These are phyloP conservation scores for Rhytidiadelphus loreus DNA, from an alignment of 225 moss, liverwort and hornwort genomes.

Conservation along the genomic window DNA sequence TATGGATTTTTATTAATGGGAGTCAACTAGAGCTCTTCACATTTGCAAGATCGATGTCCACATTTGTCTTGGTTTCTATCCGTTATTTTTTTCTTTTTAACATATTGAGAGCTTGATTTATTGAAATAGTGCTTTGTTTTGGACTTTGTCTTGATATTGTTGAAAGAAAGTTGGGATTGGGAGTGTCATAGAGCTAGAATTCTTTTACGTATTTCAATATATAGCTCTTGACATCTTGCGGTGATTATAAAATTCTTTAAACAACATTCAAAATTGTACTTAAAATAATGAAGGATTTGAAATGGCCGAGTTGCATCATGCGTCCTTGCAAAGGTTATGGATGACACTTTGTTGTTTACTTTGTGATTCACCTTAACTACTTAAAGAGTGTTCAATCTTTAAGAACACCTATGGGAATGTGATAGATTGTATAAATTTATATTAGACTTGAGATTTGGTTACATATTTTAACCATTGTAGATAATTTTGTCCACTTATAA, in stretches of 20 bases:
- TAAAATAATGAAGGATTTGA: background rate
- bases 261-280: background rate
- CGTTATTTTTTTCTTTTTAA: background rate
- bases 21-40: background rate
- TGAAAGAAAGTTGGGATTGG: background rate
- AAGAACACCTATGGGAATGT: accelerated
- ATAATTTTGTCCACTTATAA: background rate
- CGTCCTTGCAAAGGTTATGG: background rate
- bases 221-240: background rate
- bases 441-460: background rate
- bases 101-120: background rate
- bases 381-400: background rate
- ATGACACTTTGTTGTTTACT: background rate
- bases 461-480: background rate
- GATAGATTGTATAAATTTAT: background rate
- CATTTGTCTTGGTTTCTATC: background rate
- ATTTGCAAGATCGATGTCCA: background rate
- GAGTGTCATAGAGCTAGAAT: background rate
- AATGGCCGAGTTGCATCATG: background rate
- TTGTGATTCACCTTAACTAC: background rate
- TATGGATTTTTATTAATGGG: background rate
- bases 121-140: background rate
- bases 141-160: background rate
- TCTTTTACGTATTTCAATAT: background rate
- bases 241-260: background rate